Conservation (phyloP, 306 rosid species). For the Rubus idaeus region DNA sequence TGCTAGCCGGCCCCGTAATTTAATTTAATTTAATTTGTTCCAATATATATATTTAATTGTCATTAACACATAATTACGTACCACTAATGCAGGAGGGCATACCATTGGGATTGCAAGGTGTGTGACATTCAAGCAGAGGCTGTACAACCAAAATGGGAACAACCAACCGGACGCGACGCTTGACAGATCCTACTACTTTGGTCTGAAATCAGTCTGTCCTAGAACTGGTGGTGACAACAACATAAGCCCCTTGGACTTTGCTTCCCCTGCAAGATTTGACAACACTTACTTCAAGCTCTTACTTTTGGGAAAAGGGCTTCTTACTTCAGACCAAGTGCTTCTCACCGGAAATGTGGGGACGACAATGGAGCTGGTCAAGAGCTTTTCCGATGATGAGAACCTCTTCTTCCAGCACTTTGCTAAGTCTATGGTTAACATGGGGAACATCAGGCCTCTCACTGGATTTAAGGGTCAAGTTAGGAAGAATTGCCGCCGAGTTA, state of each 20-base stretch:
- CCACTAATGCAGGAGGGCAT: conserved; percentile 53
- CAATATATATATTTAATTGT: neutral
- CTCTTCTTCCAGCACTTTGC: conserved; percentile 77
- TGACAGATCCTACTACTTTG: conserved; percentile 59
- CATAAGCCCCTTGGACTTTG: conserved; percentile 68
- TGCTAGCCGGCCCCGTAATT: neutral
- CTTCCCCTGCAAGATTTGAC: conserved; percentile 69
- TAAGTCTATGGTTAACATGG: conserved; percentile 77
- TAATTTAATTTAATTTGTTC: neutral
- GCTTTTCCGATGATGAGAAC: conserved; percentile 53
- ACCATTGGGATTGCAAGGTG: conserved; percentile 84
- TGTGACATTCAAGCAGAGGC: conserved; percentile 72
- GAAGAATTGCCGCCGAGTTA: conserved; percentile 62
- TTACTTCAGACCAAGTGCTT: conserved; percentile 77
- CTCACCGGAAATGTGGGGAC: conserved; percentile 44
- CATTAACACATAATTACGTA: too few relatives aligned
- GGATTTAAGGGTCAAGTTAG: conserved; percentile 70
- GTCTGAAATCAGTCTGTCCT: conserved; percentile 69
- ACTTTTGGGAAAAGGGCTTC: conserved; percentile 66
- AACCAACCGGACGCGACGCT: conserved; percentile 67
- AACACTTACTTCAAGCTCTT: conserved; percentile 68
- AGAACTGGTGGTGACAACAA: conserved; percentile 66
- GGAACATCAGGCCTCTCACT: conserved; percentile 61
- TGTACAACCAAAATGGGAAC: conserved; percentile 82
- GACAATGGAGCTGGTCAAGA: conserved; percentile 50